A percentile compares a stretch with the other conserved stretches of the same genome.
Evolutionary conservation across 2,329 filamentous ascomycete species (phyloP).

Genomic region (Aschersonia sp.): DNA sequence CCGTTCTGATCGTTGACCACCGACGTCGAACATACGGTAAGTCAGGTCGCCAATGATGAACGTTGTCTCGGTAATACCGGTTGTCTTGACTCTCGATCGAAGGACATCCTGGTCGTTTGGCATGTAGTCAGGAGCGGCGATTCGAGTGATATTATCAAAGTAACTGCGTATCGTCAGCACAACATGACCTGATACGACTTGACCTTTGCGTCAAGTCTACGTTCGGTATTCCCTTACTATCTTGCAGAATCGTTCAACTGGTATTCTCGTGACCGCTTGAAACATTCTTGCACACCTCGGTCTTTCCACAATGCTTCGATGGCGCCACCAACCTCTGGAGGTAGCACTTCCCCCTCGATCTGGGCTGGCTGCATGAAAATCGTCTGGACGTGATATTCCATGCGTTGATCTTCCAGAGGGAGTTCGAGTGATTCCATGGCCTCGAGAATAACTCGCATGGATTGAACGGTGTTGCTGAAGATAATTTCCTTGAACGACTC

Average conservation of each 20-base stretch:
- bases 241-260: conserved; percentile 91
- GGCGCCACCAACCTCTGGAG: conserved; percentile 85
- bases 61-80: conserved; percentile 88
- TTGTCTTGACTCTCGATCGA: conserved; percentile 78
- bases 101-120: conserved; percentile 93
- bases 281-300: conserved; percentile 83
- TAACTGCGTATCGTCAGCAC: conserved; percentile 48
- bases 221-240: conserved; percentile 48
- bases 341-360: conserved; percentile 87
- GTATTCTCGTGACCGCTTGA: conserved; percentile 91
- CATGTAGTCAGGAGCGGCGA: conserved; percentile 82
- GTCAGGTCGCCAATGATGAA: conserved; percentile 87
- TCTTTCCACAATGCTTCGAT: conserved; percentile 92
- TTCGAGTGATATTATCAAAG: conserved; percentile 88
- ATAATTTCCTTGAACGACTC: conserved; percentile 60
- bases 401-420: conserved; percentile 77
- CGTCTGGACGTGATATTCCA: conserved; percentile 95
- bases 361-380: conserved; percentile 98
- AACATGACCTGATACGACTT: neutral
- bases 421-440: conserved; percentile 59
- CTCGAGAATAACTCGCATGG: conserved; percentile 55
- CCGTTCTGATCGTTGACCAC: conserved; percentile 80
- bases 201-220: neutral
- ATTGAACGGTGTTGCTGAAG: conserved; percentile 57
- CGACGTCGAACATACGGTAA: conserved; percentile 94